These are phyloP conservation scores for Pichia sp. DNA, from an alignment of 1,139 yeast species.

Conservation along the genomic window DNA sequence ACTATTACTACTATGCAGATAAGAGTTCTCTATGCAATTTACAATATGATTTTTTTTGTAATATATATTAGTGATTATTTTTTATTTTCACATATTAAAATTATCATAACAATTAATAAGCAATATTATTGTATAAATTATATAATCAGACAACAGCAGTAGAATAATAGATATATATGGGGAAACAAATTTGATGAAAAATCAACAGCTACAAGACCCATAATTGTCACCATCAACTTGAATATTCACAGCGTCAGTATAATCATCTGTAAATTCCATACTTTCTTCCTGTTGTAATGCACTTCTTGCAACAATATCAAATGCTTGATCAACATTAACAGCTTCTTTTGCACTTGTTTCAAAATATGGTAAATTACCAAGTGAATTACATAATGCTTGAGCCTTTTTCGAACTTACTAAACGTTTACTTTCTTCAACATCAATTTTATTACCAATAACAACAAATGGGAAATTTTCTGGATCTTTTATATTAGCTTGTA, in stretches of 20 bases:
- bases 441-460: conserved; percentile 90
- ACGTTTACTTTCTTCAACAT: conserved; percentile 86
- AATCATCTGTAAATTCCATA: conserved; percentile 83
- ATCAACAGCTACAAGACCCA: conserved; percentile 68
- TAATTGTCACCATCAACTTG: conserved; percentile 74
- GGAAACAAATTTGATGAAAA: background rate
- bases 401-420: conserved; percentile 80
- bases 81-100: too few relatives aligned
- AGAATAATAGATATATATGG: background rate
- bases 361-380: conserved; percentile 89
- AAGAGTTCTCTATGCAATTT: too few relatives aligned
- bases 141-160: background rate
- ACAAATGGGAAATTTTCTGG: conserved; percentile 96
- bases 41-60: too few relatives aligned
- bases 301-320: conserved; percentile 91
- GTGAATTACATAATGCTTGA: conserved; percentile 73
- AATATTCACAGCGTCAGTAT: conserved; percentile 92
- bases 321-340: conserved; percentile 89
- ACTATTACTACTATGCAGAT: too few relatives aligned
- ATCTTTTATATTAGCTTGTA: conserved; percentile 87
- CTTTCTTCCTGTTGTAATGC: conserved; percentile 85
- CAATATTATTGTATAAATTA: background rate
- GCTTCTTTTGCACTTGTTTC: conserved; percentile 95
- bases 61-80: too few relatives aligned
- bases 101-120: too few relatives aligned